Conservation (phyloP, 1,284 basidiomycete genomes). For the Ustilago sp. region DNA sequence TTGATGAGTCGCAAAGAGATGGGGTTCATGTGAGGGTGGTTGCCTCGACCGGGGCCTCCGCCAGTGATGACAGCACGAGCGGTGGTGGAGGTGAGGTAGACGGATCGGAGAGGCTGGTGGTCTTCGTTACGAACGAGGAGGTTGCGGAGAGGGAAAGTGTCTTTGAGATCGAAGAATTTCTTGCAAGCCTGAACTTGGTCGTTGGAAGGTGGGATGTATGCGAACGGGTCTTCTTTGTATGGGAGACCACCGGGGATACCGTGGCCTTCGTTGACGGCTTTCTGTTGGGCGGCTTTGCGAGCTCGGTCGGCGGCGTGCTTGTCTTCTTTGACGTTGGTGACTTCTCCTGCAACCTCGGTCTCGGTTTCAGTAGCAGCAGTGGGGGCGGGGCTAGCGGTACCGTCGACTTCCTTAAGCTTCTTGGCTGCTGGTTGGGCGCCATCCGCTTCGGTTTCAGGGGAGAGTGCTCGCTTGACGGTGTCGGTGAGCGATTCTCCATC, state of each 20-base stretch:
- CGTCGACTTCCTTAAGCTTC: conserved; percentile 47
- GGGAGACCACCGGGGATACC: conserved; percentile 63
- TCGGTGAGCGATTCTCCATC: conserved; percentile 36
- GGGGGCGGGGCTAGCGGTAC: conserved; percentile 5
- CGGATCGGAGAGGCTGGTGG: conserved; percentile 80
- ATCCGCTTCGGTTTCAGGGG: conserved; percentile 42
- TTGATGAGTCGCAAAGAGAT: conserved; percentile 86
- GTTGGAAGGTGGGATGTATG: conserved; percentile 56
- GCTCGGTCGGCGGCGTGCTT: conserved; percentile 60
- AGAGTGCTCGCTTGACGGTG: conserved; percentile 35
- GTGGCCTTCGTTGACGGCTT: conserved; percentile 41
- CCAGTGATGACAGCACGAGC: conserved; percentile 79
- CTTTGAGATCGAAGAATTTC: conserved; percentile 79
- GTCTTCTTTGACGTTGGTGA: conserved; percentile 49
- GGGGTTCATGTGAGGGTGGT: conserved; percentile 73
- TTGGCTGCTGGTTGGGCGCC: conserved; percentile 44
- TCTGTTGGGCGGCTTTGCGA: conserved; percentile 44
- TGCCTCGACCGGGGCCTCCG: conserved; percentile 73
- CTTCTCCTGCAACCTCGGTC: conserved; percentile 19
- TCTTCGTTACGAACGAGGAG: conserved; percentile 87
- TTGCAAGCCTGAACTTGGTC: conserved; percentile 71
- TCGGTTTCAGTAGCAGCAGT: conserved; percentile 8
- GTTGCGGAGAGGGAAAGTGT: conserved; percentile 81
- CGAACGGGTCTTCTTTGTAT: conserved; percentile 66
- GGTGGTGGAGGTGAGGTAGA: conserved; percentile 89